Base-by-base conservation (phyloP, 768 basidiomycete genomes). In the Pisolithus tinctorius region DNA sequence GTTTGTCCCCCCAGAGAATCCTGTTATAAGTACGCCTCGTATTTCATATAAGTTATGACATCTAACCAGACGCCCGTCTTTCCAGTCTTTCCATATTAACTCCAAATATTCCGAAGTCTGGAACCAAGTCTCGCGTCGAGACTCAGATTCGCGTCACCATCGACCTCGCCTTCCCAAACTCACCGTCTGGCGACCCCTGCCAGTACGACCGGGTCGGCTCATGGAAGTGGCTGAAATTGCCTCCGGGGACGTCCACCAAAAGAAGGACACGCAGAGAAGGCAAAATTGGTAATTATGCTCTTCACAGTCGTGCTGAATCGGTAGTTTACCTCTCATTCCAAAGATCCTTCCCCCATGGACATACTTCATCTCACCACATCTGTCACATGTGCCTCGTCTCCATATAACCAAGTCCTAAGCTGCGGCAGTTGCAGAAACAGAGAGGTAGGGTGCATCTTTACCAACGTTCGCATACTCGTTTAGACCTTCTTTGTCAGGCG, bases 71-170 rank as follows among this genome's bases (percentile, higher is more conserved):
- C 52, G 29, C 43, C 14, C 42, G 42, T 48, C 48, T 38, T 51
- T 62, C 37, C 58, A 92, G 90, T 60, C 77, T 93, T 50, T 78
- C 88, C 25, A 86, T 95, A 51, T 74, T 90, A 64, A 82, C 91
- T 40, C 88, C 90, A 20, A 90, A 83, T 60, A 82, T 95, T 49
- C 91, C 93, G 5, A 80, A 82, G 58, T 71, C 74, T 41, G 93
- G 92, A 25, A 84, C 92, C 13, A 94, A 95, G 69, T 92, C 88
- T 44, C 81, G 93, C 31, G 93, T 95, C n/a, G 93, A 95, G 67
- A 95, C 93, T 3, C 93, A 95, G 73, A 84, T 95, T 45, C 83
- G 92, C 62, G 80, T 94, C 38, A 81, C 84, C 3, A 74, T 95
- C 37, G 87, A 92, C 62, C 74, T 91, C 45, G 86, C 86, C 4